Base-by-base conservation (phyloP, 495 filamentous ascomycete genomes). In the Lepraria neglecta region DNA sequence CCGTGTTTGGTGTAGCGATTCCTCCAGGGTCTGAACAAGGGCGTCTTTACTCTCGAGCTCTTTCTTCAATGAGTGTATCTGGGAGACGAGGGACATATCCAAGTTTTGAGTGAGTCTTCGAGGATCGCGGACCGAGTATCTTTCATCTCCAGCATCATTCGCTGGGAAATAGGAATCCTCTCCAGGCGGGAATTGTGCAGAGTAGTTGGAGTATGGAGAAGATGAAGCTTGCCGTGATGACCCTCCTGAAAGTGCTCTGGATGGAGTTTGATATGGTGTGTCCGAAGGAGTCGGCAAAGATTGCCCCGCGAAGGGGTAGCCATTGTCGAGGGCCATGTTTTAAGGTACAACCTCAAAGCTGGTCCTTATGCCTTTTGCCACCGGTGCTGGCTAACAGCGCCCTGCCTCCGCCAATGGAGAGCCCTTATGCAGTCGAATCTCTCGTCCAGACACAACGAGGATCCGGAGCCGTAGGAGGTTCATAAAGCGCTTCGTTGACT, bases 101-200 rank as follows among this genome's bases (percentile, higher is more conserved):
- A 97, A 79, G 2, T 91, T 97, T 4, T 94, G 94, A 6, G 94
- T 97, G 67, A 99, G 96, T 21, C 92, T 81, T 56, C 91, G 84
- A 6, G 94, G 89, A 68, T 97, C 92, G 24, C 96, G 77, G 19
- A 89, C 83, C 21, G 88, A 89, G 50, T 92, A 82, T 61, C 77
- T 84, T 58, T 95, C 88, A 61, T 80, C 83, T 12, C 73, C 71
- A 30, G 78, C 69, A 66, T 87, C 79, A n/a, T 31, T 60, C 50
- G 40, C 44, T 3, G 56, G 71, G 68, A 74, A 72, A 59, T 67
- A 64, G 65, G 74, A 61, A 61, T 76, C 74, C 2, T 80, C 77
- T 21, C 76, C 74, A 21, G 81, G 82, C 19, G 84, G 75, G 56
- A 79, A 77, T 24, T 85, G 80, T 19, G 87, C 83, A 10, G 90